These are phyloP conservation scores for Pichia sorboxylosa DNA, from an alignment of 1,139 yeast species.

Conservation along the genomic window DNA sequence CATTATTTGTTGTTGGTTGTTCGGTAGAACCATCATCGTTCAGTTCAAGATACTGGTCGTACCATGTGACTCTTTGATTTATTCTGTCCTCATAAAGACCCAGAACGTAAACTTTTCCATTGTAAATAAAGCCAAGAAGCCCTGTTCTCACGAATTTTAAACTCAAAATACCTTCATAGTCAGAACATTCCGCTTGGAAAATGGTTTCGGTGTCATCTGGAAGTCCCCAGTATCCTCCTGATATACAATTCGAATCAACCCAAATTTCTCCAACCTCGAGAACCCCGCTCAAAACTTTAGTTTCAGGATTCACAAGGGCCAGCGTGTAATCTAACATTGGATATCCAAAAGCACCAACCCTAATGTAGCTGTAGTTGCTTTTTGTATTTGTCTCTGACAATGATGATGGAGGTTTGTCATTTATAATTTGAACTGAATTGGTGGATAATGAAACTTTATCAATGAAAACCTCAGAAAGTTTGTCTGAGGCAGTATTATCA, in stretches of 20 bases:
- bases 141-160: conserved; percentile 86
- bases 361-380: conserved; percentile 33
- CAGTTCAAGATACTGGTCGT: conserved; percentile 33
- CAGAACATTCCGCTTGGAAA: conserved; percentile 73
- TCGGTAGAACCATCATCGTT: conserved; percentile 5
- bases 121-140: conserved; percentile 71
- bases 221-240: conserved; percentile 82
- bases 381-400: conserved; percentile 31
- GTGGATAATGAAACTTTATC: conserved; percentile 74
- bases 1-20: background rate
- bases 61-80: conserved; percentile 61
- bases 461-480: conserved; percentile 57
- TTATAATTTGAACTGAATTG: conserved; percentile 62
- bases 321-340: conserved; percentile 91
- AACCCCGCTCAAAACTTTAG: conserved; percentile 49
- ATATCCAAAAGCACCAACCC: conserved; percentile 87
- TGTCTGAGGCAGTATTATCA: conserved; percentile 19
- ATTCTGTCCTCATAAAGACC: conserved; percentile 90
- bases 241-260: conserved; percentile 82
- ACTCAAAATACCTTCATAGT: conserved; percentile 55
- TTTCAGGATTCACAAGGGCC: conserved; percentile 92
- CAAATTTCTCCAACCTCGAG: conserved; percentile 94
- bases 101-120: conserved; percentile 78
- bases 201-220: conserved; percentile 58
- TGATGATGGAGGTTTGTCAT: conserved; percentile 42